These are phyloP conservation scores for Hortiboletus flavorubellus DNA, from an alignment of 768 basidiomycete species.

Conservation along the genomic window DNA sequence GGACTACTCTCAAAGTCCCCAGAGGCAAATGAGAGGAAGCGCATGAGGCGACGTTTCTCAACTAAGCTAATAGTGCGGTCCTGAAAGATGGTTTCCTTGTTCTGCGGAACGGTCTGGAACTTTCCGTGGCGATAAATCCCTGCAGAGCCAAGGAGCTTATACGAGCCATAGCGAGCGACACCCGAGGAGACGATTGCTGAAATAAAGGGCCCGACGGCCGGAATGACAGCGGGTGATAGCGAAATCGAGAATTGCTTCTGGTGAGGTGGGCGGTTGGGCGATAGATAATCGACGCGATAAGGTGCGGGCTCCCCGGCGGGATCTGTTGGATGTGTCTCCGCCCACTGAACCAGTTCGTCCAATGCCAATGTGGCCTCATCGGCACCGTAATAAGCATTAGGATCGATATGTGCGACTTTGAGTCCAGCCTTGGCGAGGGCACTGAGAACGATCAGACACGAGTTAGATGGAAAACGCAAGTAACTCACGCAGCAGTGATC, in stretches of 20 bases:
- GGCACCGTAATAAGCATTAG: constrained; percentile 81
- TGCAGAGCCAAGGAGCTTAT: constrained; percentile 73
- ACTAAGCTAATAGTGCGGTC: constrained; percentile 69
- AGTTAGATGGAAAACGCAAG: not conserved
- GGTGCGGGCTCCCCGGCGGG: constrained; percentile 7
- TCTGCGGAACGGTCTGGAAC: constrained; percentile 72
- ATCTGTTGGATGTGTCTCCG: constrained; percentile 36
- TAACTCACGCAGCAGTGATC: constrained; percentile 81
- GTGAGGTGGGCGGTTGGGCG: constrained; percentile 44
- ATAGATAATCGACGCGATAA: constrained; percentile 38
- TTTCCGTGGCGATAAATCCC: constrained; percentile 51
- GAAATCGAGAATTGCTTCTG: constrained; percentile 82
- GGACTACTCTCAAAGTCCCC: constrained; percentile 66
- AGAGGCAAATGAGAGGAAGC: constrained; percentile 79
- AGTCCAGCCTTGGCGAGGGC: constrained; percentile 87
- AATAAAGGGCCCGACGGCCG: constrained; percentile 75
- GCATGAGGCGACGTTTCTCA: constrained; percentile 90
- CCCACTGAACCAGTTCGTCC: constrained; percentile 76
- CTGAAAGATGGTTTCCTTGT: constrained; percentile 93
- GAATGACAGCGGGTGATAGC: constrained; percentile 78
- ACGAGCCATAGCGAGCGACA: constrained; percentile 89
- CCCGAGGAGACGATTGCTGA: constrained; percentile 76
- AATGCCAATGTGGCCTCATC: constrained; percentile 78
- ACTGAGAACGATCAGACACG: constrained; percentile 39
- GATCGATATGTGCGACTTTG: constrained; percentile 85